Evolutionary conservation across 2,329 filamentous ascomycete species (phyloP).

Genomic region (Epichloe scottii): DNA sequence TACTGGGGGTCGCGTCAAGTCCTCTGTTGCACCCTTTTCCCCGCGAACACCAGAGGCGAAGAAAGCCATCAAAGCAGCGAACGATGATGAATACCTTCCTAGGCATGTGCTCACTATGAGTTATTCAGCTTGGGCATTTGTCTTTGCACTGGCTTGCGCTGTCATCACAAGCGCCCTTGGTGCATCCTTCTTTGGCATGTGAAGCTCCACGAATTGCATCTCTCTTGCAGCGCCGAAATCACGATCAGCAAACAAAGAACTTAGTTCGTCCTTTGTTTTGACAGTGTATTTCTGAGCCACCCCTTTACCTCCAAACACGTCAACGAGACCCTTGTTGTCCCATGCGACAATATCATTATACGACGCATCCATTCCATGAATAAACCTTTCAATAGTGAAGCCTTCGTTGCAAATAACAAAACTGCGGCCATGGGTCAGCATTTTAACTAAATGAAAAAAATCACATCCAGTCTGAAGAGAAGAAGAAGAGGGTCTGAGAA

Average conservation of each 20-base stretch:
- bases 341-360: slow-evolving; percentile 77
- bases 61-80: too few relatives aligned
- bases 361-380: slow-evolving; percentile 65
- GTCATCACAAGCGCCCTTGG: slow-evolving; percentile 57
- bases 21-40: too few relatives aligned
- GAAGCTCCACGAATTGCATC: slow-evolving; percentile 66
- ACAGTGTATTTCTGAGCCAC: slow-evolving; percentile 51
- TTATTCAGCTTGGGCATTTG: slow-evolving; percentile 40
- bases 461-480: background rate
- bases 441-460: background rate
- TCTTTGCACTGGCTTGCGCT: slow-evolving; percentile 56
- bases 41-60: too few relatives aligned
- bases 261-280: slow-evolving; percentile 56
- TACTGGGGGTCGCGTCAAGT: too few relatives aligned
- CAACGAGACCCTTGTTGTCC: slow-evolving; percentile 57
- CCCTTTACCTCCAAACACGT: slow-evolving; percentile 53
- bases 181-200: slow-evolving; percentile 70
- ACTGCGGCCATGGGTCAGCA: slow-evolving; percentile 20
- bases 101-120: background rate
- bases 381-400: slow-evolving; percentile 80
- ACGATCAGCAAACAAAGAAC: slow-evolving; percentile 49
- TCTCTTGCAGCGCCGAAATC: slow-evolving; percentile 46
- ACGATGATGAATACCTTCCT: too few relatives aligned
- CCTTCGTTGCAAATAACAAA: slow-evolving; percentile 83
- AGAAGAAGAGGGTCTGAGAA: background rate